Evolutionary conservation across 176 grass and related monocot genomes (phyloP).

Genomic region (Sorghum bicolor): Sorghum_bicolor_NCBIv3 NC_012874.2:57262501-57263000

Average conservation of each 20-base stretch:
- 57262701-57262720: slow-evolving; percentile 90
- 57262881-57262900: slow-evolving; percentile 97
- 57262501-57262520: slow-evolving; percentile 94
- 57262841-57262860: slow-evolving; percentile 91
- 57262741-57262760: slow-evolving; percentile 97
- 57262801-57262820: slow-evolving; percentile 93
- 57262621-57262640: slow-evolving; percentile 81
- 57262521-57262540: slow-evolving; percentile 97
- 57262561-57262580: slow-evolving; percentile 94
- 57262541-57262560: slow-evolving; percentile 94
- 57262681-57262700: slow-evolving; percentile 87
- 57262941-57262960: slow-evolving; percentile 90
- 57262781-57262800: slow-evolving; percentile 90
- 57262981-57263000: slow-evolving; percentile 91
- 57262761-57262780: slow-evolving; percentile 87
- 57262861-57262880: slow-evolving; percentile 95
- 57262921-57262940: slow-evolving; percentile 65
- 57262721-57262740: slow-evolving; percentile 94
- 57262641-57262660: slow-evolving; percentile 97
- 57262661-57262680: slow-evolving; percentile 88
- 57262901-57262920: slow-evolving; percentile 95
- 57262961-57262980: slow-evolving; percentile 86
- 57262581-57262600: slow-evolving; percentile 98
- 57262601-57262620: slow-evolving; percentile 89
- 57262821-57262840: slow-evolving; percentile 98